Conservation (phyloP, 2,329 filamentous ascomycete species). For the Sporothrix luriei region DNA sequence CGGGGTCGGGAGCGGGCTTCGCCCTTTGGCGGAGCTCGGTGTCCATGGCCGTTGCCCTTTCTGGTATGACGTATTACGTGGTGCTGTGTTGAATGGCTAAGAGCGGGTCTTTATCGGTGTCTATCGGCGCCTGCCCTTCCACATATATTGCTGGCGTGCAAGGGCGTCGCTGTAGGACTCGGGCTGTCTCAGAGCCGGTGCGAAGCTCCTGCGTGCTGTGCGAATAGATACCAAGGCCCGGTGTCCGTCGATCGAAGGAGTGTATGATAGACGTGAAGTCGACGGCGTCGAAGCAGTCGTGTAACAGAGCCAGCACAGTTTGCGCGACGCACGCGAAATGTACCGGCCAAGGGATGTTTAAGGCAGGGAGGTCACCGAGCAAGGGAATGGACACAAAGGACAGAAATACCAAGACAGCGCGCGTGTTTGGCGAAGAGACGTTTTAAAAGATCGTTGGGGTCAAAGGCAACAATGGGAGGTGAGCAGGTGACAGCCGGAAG, state of each 20-base stretch:
- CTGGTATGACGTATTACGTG: conserved; percentile 20
- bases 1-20: conserved; percentile 33
- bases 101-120: conserved; percentile 19
- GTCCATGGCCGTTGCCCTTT: conserved; percentile 37
- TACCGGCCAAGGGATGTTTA: not conserved
- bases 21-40: conserved; percentile 45
- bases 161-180: not conserved
- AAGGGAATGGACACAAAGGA: not conserved
- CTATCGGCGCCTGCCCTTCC: conserved; percentile 1
- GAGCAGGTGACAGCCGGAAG: not conserved
- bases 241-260: not conserved
- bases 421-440: not conserved
- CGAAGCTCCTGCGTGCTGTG: not conserved
- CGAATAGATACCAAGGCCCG: not conserved
- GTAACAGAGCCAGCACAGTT: not conserved
- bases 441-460: not conserved
- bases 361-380: not conserved
- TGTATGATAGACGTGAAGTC: not conserved
- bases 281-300: conserved; percentile 3
- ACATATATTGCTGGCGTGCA: not conserved
- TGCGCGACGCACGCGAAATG: not conserved
- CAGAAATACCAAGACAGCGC: too few species aligned
- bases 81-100: not conserved
- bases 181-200: not conserved
- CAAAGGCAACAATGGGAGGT: not conserved